Percentiles rank a stretch among this genome's conserved stretches.
Evolutionary conservation across 257 asterid genomes (phyloP).

Genomic region (Salvia hispanica): DNA sequence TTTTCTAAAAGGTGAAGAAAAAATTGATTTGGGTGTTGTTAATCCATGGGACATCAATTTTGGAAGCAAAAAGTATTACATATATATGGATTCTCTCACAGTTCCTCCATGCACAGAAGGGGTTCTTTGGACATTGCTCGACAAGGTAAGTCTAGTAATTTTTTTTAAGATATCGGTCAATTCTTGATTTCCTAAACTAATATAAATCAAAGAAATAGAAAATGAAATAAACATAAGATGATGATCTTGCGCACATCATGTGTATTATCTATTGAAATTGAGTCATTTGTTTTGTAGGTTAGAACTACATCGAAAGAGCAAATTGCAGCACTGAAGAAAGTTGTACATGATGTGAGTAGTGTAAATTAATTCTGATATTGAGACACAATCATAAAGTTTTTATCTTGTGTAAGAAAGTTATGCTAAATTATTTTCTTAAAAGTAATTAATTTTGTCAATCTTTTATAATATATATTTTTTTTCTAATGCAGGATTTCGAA

Average conservation of each 20-base stretch:
- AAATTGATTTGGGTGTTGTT: slow-evolving; percentile 40
- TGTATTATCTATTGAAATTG: no score
- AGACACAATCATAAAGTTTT: no score
- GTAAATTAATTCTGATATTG: neutral
- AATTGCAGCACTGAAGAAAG: slow-evolving; percentile 42
- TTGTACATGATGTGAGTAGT: slow-evolving; percentile 61
- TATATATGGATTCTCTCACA: slow-evolving; percentile 79
- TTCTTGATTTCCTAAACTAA: neutral
- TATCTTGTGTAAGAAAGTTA: no score
- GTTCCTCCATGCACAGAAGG: slow-evolving; percentile 82
- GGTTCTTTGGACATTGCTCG: slow-evolving; percentile 58
- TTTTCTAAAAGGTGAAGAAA: slow-evolving; percentile 10
- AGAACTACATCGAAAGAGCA: slow-evolving; percentile 65
- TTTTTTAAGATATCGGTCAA: neutral
- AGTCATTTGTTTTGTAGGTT: slow-evolving; percentile 36
- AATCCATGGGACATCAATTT: slow-evolving; percentile 50
- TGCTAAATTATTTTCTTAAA: neutral
- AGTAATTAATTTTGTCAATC: neutral
- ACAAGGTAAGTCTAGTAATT: slow-evolving; percentile 39
- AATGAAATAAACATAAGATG: no score
- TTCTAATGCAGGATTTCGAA: slow-evolving; percentile 41
- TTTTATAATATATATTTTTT: neutral
- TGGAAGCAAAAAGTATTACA: slow-evolving; percentile 58
- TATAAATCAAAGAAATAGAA: no score
- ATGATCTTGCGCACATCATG: no score